These are phyloP conservation scores for Talaromyces sp. DNA, from an alignment of 2,329 filamentous ascomycete species.

Conservation along the genomic window DNA sequence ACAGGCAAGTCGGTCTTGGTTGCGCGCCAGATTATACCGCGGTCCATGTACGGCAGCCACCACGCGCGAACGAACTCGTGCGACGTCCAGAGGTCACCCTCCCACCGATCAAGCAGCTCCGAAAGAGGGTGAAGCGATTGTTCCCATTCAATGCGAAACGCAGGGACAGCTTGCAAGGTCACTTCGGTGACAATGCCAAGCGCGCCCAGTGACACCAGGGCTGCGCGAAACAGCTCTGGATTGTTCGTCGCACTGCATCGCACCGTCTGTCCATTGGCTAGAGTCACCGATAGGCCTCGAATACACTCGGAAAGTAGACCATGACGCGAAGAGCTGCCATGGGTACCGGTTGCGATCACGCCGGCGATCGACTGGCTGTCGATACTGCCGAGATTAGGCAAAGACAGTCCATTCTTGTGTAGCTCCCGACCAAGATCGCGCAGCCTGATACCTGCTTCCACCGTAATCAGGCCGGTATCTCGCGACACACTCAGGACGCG, in stretches of 20 bases:
- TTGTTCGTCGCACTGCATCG: constrained; percentile 68
- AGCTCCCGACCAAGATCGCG: constrained; percentile 71
- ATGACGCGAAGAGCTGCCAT: constrained; percentile 81
- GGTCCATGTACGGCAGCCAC: constrained; percentile 93
- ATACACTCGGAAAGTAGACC: constrained; percentile 82
- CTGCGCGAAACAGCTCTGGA: constrained; percentile 79
- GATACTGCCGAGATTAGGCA: constrained; percentile 93
- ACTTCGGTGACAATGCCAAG: constrained; percentile 89
- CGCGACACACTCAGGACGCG: constrained; percentile 68
- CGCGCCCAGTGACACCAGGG: constrained; percentile 81
- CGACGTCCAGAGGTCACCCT: constrained; percentile 72
- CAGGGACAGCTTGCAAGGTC: constrained; percentile 75
- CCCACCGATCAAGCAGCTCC: constrained; percentile 70
- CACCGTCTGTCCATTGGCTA: constrained; percentile 74
- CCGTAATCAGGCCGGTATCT: constrained; percentile 65
- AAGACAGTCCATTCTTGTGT: constrained; percentile 72
- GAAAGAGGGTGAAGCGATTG: constrained; percentile 73
- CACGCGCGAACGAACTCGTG: constrained; percentile 91
- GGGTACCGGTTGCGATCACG: constrained; percentile 88
- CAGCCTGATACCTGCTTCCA: constrained; percentile 87
- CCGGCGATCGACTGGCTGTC: constrained; percentile 91
- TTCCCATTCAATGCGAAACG: constrained; percentile 82
- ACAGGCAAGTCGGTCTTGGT: constrained; percentile 67
- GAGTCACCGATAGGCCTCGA: constrained; percentile 70
- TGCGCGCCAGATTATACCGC: constrained; percentile 88